Conservation (phyloP, 1,284 basidiomycete species). For the Trichosporon asahii region DNA sequence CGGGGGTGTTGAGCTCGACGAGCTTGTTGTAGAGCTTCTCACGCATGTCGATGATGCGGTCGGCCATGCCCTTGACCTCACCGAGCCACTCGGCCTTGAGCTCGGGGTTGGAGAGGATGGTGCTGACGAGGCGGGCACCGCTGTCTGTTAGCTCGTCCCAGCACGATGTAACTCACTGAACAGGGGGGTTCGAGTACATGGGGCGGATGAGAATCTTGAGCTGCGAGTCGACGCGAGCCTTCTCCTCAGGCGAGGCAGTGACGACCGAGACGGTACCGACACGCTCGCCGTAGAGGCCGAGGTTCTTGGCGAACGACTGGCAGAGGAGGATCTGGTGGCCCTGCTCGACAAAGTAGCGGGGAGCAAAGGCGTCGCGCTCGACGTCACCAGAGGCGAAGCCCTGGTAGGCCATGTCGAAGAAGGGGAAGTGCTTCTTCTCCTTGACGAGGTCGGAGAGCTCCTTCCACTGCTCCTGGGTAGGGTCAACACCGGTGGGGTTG, state of each 20-base stretch:
- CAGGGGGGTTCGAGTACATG: conserved; percentile 96
- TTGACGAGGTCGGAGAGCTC: conserved; percentile 83
- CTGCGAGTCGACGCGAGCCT: conserved; percentile 84
- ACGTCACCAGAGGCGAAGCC: conserved; percentile 90
- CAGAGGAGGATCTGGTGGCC: conserved; percentile 81
- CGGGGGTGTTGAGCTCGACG: conserved; percentile 82
- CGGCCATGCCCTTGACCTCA: conserved; percentile 92
- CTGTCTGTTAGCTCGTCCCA: conserved; percentile 31
- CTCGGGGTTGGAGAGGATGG: conserved; percentile 70
- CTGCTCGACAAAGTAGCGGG: conserved; percentile 86
- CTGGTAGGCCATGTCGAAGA: conserved; percentile 79
- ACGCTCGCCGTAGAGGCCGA: conserved; percentile 96
- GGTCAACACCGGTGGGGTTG: conserved; percentile 97
- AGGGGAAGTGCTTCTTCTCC: conserved; percentile 57
- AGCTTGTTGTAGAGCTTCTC: conserved; percentile 75
- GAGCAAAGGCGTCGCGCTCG: conserved; percentile 86
- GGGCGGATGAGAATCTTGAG: conserved; percentile 94
- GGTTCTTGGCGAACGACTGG: conserved; percentile 99
- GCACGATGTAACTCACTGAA: conserved; percentile 57
- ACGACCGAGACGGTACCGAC: conserved; percentile 89
- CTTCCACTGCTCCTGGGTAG: conserved; percentile 88
- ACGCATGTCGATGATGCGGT: conserved; percentile 94
- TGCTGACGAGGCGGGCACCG: conserved; percentile 83
- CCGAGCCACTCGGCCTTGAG: conserved; percentile 81
- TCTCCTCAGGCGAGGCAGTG: conserved; percentile 70